Conservation (phyloP, 2,329 filamentous ascomycete genomes). For the Teratosphaeria viscida region DNA sequence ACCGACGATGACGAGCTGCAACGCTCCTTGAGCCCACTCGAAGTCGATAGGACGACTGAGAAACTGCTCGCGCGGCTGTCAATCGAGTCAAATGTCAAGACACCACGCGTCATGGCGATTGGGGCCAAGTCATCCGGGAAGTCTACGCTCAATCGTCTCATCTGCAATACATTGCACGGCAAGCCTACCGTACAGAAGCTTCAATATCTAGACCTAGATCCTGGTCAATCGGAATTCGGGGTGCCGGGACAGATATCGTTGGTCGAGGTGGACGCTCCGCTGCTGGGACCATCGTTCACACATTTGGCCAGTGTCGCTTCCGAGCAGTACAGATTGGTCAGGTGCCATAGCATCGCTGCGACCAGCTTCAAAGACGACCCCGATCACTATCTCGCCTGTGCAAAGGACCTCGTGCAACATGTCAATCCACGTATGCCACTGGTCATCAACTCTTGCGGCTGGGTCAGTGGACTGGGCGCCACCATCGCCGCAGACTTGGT, state of each 20-base stretch:
- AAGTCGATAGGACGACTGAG: constrained; percentile 17
- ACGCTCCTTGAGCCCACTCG: constrained; percentile 18
- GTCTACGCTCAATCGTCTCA: constrained; percentile 59
- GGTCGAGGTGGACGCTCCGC: constrained; percentile 47
- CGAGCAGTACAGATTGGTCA: constrained; percentile 34
- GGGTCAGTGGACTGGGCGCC: constrained; percentile 61
- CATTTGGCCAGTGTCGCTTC: constrained; percentile 36
- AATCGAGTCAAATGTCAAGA: constrained; percentile 24
- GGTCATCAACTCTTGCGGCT: constrained; percentile 65
- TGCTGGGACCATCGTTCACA: constrained; percentile 58
- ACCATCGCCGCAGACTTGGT: constrained; percentile 53
- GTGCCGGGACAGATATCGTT: constrained; percentile 61
- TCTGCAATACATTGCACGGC: constrained; percentile 58
- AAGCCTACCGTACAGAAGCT: constrained; percentile 16
- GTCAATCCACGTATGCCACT: constrained; percentile 46
- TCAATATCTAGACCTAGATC: constrained; percentile 64
- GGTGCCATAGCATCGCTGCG: constrained; percentile 57
- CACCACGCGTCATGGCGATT: constrained; percentile 47
- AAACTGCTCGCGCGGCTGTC: constrained; percentile 34
- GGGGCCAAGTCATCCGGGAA: constrained; percentile 66
- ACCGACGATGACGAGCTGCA: constrained; percentile 13
- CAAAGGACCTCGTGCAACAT: constrained; percentile 49
- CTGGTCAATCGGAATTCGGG: constrained; percentile 65
- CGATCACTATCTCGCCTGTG: constrained; percentile 55
- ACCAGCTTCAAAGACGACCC: constrained; percentile 56